Evolutionary conservation across 305 asterid genomes (phyloP).

Genomic region (Fraxinus ornus): DNA sequence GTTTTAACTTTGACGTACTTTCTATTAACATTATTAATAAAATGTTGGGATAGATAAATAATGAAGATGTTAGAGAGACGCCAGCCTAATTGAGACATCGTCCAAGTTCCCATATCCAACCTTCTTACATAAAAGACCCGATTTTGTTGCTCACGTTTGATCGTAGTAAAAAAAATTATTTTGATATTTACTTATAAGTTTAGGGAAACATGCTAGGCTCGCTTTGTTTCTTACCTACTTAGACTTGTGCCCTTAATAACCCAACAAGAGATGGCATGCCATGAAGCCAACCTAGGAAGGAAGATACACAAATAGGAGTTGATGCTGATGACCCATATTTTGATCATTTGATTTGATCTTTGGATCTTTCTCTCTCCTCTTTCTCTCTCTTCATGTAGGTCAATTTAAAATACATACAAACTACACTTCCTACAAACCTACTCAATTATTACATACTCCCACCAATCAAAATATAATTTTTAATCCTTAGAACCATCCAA

Average conservation of each 20-base stretch:
- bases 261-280: constrained; percentile 36
- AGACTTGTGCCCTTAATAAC: constrained; percentile 35
- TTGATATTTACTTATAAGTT: neutral
- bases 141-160: neutral
- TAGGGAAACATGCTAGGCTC: neutral
- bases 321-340: constrained; percentile 31
- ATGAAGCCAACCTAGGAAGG: constrained; percentile 37
- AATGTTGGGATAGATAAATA: neutral
- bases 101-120: neutral
- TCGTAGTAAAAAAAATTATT: too few species aligned
- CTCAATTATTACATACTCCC: constrained; percentile 40
- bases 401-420: constrained; percentile 42
- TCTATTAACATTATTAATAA: neutral
- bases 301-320: constrained; percentile 15
- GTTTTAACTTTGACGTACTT: too few species aligned
- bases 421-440: constrained; percentile 33
- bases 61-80: neutral
- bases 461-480: constrained; percentile 31
- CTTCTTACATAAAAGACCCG: neutral
- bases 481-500: constrained; percentile 42
- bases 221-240: constrained; percentile 17
- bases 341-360: constrained; percentile 24
- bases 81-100: neutral
- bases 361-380: constrained; percentile 1
- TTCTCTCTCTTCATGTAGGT: constrained; percentile 32